Evolutionary conservation across 306 rosid genomes (phyloP).

Genomic region (Castanopsis chinensis): DNA sequence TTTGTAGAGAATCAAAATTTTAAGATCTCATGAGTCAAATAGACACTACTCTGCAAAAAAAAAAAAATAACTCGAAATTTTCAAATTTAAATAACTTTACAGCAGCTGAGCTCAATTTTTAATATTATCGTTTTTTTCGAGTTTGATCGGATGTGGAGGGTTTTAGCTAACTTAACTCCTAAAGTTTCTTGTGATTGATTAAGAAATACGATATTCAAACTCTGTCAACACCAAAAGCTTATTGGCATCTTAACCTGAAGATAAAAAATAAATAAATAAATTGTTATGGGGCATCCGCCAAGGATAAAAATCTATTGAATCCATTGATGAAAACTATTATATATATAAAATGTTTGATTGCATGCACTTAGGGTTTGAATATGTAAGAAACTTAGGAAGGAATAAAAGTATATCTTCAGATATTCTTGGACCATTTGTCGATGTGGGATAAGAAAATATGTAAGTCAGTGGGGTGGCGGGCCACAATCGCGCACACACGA

Average conservation of each 20-base stretch:
- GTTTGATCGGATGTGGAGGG: too few relatives aligned
- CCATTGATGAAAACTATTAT: too few relatives aligned
- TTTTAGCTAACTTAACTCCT: too few relatives aligned
- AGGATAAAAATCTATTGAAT: too few relatives aligned
- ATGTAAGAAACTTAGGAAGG: background rate
- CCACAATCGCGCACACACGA: slow-evolving; percentile 2
- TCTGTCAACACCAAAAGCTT: too few relatives aligned
- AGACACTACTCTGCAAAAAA: background rate
- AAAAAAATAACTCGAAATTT: too few relatives aligned
- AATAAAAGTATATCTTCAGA: slow-evolving; percentile 8
- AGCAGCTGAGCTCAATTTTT: background rate
- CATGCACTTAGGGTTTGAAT: background rate
- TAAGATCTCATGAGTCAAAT: background rate
- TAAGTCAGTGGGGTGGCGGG: slow-evolving; percentile 28
- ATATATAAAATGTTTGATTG: background rate
- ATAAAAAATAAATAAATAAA: too few relatives aligned
- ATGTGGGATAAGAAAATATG: slow-evolving; percentile 9
- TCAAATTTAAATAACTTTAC: too few relatives aligned
- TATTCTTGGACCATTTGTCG: slow-evolving; percentile 1
- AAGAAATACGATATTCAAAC: too few relatives aligned
- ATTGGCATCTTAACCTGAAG: too few relatives aligned
- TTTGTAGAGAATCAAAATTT: background rate
- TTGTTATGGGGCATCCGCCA: too few relatives aligned
- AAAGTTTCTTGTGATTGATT: too few relatives aligned
- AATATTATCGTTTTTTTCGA: background rate